These are phyloP conservation scores for Salix viminalis DNA, from an alignment of 345 rosid species.

Conservation along the genomic window DNA sequence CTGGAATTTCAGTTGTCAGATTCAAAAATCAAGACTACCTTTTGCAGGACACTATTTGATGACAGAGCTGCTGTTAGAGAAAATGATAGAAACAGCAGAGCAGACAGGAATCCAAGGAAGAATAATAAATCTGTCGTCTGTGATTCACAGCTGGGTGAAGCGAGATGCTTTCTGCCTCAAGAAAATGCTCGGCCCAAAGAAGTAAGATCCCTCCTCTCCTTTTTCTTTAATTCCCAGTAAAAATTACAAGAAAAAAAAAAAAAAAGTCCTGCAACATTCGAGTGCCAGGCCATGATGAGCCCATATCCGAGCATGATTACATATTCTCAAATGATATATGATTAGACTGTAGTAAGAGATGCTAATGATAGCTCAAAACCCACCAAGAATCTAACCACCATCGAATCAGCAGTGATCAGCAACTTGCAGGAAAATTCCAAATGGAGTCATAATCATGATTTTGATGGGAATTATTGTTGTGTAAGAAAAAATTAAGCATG, in stretches of 20 bases:
- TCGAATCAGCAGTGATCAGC: neutral
- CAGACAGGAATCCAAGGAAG: conserved; percentile 70
- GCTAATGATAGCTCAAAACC: neutral
- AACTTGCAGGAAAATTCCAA: neutral
- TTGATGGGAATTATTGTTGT: neutral
- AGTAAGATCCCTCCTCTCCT: conserved; percentile 35
- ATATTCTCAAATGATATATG: neutral
- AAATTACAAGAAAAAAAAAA: neutral
- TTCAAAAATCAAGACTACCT: no score
- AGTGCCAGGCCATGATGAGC: neutral
- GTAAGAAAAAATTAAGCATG: neutral
- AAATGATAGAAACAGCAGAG: conserved; percentile 75
- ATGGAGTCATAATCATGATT: neutral
- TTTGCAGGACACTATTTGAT: conserved; percentile 78
- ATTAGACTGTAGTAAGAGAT: no score
- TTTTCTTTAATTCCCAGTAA: neutral
- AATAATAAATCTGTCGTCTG: conserved; percentile 88
- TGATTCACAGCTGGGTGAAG: conserved; percentile 82
- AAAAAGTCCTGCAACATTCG: neutral
- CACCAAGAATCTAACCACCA: neutral
- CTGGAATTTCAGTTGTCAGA: no score
- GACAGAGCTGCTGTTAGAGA: conserved; percentile 74
- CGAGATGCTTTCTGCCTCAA: conserved; percentile 57
- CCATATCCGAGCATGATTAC: neutral
- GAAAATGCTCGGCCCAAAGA: conserved; percentile 60